Evolutionary conservation across 208 protist genomes (phyloP), one percentile per base, ranked within the genome.

Genomic region (Strigomonas culicis): DNA sequence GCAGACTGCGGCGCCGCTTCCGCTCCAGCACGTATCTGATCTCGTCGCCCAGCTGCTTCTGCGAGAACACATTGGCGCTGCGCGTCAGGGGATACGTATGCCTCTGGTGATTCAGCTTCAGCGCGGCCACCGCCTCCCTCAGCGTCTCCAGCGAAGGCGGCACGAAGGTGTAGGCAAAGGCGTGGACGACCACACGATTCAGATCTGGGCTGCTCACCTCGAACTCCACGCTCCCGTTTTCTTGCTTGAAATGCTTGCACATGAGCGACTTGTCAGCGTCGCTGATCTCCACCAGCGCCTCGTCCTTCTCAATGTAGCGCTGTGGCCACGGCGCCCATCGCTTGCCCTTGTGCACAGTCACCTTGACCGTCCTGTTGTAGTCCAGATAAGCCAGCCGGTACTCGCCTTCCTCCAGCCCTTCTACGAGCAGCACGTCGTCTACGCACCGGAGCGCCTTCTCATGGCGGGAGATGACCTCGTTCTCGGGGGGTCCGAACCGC

Each of bases 11-110:
- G 21, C 41, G 28, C 4, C 41, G 55, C 64, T 69, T 61, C 28
- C 64, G 64, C 25, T 62, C 53, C 44, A 69, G 15, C 39, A 69
- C 64, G 31, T 69, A 69, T 30, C 55, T 59, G 36, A 53, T 56
- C 56, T 69, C 64, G 32, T 69, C 64, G 22, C 44, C 46, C 7
- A 69, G 24, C 22, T 58, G 53, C 34, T 28, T 39, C 32, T 57
- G 50, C 30, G 53, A 60, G 51, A 51, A 62, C 25, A 11, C 30
- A 24, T 58, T 61, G 55, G 17, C 11, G 19, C 13, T 25, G 27
- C 34, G 22, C 25, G 7, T 10, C 7, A 68, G 31, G 19, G 34
- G 52, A 51, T 44, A 60, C 34, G 19, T 4, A 4, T 17, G 11
- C 24, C 28, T 13, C 19, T 22, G 2, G n/a, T n/a, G 30, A 1